Percentiles rank a stretch among this genome's conserved stretches.
These are phyloP conservation scores for Tulasnella sp. DNA, from an alignment of 768 basidiomycete species.

Conservation along the genomic window DNA sequence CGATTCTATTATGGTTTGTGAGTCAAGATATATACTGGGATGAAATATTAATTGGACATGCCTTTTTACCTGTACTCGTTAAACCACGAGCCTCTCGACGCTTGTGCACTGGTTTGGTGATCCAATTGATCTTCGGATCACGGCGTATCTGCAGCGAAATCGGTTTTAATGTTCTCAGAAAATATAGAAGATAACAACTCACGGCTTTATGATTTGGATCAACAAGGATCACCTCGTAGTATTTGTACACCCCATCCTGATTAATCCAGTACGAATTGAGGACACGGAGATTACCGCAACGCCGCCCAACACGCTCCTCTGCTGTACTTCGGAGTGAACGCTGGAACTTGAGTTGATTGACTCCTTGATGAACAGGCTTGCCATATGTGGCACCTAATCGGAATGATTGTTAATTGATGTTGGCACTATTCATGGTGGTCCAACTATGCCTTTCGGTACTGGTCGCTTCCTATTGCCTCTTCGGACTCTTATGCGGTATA, in stretches of 20 bases:
- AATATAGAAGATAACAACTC: conserved; percentile 25
- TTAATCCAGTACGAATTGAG: conserved; percentile 99
- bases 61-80: conserved; percentile 91
- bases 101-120: conserved; percentile 96
- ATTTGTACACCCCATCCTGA: conserved; percentile 98
- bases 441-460: conserved; percentile 74
- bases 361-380: conserved; percentile 98
- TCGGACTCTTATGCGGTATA: conserved; percentile 95
- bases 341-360: conserved; percentile 98
- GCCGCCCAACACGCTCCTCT: conserved; percentile 93
- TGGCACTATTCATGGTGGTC: neutral
- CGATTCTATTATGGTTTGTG: conserved; percentile 50
- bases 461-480: conserved; percentile 99
- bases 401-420: neutral
- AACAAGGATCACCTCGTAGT: conserved; percentile 97
- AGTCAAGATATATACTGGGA: conserved; percentile 1
- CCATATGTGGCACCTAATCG: conserved; percentile 84
- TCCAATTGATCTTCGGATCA: conserved; percentile 98
- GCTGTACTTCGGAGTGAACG: conserved; percentile 84
- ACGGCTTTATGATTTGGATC: conserved; percentile 92
- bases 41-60: conserved; percentile 25
- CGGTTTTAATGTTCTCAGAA: neutral
- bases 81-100: conserved; percentile 95
- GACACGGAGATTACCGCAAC: conserved; percentile 93
- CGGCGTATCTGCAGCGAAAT: conserved; percentile 56